Conservation (phyloP, 2,329 filamentous ascomycete genomes). For the Cladosporium sphaerospermum region DNA sequence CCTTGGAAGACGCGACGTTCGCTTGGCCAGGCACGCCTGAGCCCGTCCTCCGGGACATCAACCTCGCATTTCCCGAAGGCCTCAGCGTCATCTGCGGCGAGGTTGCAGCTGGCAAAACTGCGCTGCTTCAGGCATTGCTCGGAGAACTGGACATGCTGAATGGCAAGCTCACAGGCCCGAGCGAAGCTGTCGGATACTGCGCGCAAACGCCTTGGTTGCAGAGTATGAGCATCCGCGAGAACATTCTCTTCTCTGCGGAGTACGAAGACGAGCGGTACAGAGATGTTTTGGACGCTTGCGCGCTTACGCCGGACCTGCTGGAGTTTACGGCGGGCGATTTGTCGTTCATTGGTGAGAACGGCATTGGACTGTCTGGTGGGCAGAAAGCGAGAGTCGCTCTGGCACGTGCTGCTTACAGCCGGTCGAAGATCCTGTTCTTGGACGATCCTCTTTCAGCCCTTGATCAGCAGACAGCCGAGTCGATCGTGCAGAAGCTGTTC, state of each 20-base stretch:
- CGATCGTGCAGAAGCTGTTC: constrained; percentile 53
- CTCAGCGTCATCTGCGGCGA: constrained; percentile 58
- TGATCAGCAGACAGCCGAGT: constrained; percentile 58
- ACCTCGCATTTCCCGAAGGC: constrained; percentile 49
- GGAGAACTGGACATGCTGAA: constrained; percentile 51
- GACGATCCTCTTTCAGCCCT: constrained; percentile 44
- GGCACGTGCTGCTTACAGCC: constrained; percentile 42
- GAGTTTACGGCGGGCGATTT: constrained; percentile 60
- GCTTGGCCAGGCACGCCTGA: constrained; percentile 66
- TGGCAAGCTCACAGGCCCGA: constrained; percentile 48
- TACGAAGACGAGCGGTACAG: constrained; percentile 66
- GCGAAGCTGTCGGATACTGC: constrained; percentile 57
- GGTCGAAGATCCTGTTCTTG: constrained; percentile 41
- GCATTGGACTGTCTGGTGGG: constrained; percentile 43
- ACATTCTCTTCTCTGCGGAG: constrained; percentile 58
- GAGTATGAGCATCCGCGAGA: constrained; percentile 63
- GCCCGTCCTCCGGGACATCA: constrained; percentile 50
- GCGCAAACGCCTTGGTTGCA: constrained; percentile 62
- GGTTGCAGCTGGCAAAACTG: constrained; percentile 59
- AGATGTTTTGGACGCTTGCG: constrained; percentile 61
- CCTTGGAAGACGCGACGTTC: constrained; percentile 63
- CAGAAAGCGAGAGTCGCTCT: constrained; percentile 44
- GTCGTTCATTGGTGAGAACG: constrained; percentile 44
- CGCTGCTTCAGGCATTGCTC: constrained; percentile 52
- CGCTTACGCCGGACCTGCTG: constrained; percentile 54